phyloP scores from a whole-genome alignment of 345 rosid genomes.

The Hibiscus syriacus region DNA sequence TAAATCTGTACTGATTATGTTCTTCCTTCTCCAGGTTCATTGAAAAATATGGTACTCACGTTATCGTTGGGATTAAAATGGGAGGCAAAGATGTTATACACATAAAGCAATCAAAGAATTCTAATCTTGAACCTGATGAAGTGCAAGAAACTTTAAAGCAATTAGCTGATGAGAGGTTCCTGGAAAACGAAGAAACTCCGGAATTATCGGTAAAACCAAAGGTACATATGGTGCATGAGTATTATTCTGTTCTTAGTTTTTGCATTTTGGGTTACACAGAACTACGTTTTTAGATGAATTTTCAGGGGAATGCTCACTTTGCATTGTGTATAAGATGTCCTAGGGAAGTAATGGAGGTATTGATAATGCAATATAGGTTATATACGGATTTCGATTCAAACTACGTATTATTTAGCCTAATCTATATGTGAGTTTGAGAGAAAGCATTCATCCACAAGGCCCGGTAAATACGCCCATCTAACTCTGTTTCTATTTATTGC shows the following conservation, averaged over 20 bases:
- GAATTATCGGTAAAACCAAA: too few species aligned
- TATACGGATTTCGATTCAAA: background rate
- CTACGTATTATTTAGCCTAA: background rate
- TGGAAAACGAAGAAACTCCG: too few species aligned
- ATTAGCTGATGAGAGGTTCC: background rate
- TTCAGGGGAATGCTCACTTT: background rate
- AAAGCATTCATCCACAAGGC: background rate
- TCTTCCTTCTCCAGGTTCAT: constrained; percentile 42
- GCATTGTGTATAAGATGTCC: background rate
- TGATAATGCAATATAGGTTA: background rate
- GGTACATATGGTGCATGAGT: background rate
- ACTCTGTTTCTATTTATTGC: background rate
- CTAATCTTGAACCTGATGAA: too few species aligned
- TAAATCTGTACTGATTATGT: too few species aligned
- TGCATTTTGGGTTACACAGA: too few species aligned
- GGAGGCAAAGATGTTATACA: constrained; percentile 44
- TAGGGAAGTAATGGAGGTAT: background rate
- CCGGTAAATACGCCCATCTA: background rate
- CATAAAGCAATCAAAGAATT: too few species aligned
- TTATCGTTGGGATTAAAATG: constrained; percentile 72
- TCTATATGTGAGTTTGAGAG: background rate
- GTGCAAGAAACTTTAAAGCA: background rate
- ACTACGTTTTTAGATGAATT: background rate
- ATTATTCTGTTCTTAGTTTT: background rate
- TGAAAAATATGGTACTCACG: constrained; percentile 78